Conservation (phyloP, 352 stramenopile species). For the Achlya hypogyna region DNA sequence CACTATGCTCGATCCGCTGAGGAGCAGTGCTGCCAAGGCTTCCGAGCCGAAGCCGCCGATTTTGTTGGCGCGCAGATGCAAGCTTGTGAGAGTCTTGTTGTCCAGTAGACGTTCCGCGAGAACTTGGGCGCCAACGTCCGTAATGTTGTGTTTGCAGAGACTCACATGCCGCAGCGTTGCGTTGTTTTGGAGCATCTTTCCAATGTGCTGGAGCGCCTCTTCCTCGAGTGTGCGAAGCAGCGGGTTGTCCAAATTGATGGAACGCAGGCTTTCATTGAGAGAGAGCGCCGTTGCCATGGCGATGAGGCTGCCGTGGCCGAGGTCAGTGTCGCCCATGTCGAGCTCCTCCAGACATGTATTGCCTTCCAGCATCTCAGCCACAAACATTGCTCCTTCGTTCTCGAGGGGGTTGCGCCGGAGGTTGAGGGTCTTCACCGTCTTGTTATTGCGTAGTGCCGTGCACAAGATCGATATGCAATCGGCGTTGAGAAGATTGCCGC, state of each 20-base stretch:
- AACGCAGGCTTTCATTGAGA: slow-evolving; percentile 29
- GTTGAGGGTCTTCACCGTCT: slow-evolving; percentile 34
- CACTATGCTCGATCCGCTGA: slow-evolving; percentile 36
- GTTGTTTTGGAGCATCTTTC: slow-evolving; percentile 72
- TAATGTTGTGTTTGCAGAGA: slow-evolving; percentile 62
- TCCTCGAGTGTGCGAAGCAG: slow-evolving; percentile 50
- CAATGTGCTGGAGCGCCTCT: slow-evolving; percentile 58
- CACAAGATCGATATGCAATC: slow-evolving; percentile 55
- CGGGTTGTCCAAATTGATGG: slow-evolving; percentile 55
- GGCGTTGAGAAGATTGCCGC: slow-evolving; percentile 45
- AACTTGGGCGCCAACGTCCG: slow-evolving; percentile 54
- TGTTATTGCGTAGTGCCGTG: slow-evolving; percentile 30
- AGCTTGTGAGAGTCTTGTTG: slow-evolving; percentile 46
- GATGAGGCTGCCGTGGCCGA: slow-evolving; percentile 56
- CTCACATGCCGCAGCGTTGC: slow-evolving; percentile 41
- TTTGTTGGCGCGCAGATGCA: slow-evolving; percentile 50
- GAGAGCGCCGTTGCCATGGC: slow-evolving; percentile 47
- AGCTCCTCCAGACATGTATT: slow-evolving; percentile 37
- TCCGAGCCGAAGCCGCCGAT: slow-evolving; percentile 52
- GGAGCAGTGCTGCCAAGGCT: slow-evolving; percentile 43
- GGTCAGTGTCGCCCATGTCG: slow-evolving; percentile 42
- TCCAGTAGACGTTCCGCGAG: slow-evolving; percentile 58
- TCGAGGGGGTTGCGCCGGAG: slow-evolving; percentile 46
- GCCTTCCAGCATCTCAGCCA: slow-evolving; percentile 37
- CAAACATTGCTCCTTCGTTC: slow-evolving; percentile 35